Evolutionary conservation across 306 rosid genomes (phyloP).

Genomic region (Notholithocarpus densiflorus): DNA sequence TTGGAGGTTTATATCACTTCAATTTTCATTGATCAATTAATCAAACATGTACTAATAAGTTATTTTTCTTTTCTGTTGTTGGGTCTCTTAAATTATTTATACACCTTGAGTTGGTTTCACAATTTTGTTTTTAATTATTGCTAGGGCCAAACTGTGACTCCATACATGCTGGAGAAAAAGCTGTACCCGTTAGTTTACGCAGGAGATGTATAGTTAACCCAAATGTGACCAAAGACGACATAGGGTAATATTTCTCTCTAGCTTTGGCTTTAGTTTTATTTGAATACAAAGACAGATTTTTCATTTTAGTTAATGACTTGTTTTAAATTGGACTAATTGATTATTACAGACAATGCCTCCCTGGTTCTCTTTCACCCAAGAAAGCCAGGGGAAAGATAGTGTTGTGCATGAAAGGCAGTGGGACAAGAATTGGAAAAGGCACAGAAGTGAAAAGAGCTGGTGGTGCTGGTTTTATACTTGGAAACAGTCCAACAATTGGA

Average conservation of each 20-base stretch:
- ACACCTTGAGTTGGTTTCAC: background rate
- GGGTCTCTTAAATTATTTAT: background rate
- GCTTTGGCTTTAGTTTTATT: background rate
- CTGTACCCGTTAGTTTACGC: constrained; percentile 61
- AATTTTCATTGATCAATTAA: no score
- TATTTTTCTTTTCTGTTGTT: no score
- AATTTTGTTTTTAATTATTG: background rate
- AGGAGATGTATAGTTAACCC: constrained; percentile 37
- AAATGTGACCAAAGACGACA: constrained; percentile 17
- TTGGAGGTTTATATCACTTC: no score
- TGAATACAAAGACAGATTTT: no score
- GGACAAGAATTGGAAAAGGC: constrained; percentile 51
- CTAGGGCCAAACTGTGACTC: constrained; percentile 80
- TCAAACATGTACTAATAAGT: no score
- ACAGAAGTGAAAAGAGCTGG: constrained; percentile 71
- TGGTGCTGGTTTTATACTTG: constrained; percentile 61
- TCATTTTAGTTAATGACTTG: no score
- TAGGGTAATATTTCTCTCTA: constrained; percentile 36
- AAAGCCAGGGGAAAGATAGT: constrained; percentile 74
- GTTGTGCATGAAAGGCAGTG: constrained; percentile 68
- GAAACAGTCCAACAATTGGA: constrained; percentile 44
- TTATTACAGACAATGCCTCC: constrained; percentile 58
- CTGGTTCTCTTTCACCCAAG: constrained; percentile 50
- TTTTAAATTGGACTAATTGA: background rate
- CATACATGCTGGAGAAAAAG: constrained; percentile 40